Evolutionary conservation across 441 rosid species (phyloP).

Genomic region (Oxalis stricta): DNA sequence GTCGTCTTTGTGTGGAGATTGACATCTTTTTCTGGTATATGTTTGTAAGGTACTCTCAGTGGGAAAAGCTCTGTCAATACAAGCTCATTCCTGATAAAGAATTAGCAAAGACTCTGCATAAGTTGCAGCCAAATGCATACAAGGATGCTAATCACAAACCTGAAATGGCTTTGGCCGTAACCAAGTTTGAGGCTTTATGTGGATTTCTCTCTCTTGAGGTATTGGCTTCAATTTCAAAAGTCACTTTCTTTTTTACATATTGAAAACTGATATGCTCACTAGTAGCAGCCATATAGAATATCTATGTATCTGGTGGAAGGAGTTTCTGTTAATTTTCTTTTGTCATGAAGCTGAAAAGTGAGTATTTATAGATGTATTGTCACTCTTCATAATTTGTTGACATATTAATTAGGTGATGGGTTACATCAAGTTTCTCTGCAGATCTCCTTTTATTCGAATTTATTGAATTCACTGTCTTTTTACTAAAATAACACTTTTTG

Average conservation of each 20-base stretch:
- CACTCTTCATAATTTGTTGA: too few species aligned
- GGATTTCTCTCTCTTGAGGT: constrained; percentile 67
- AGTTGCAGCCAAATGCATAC: constrained; percentile 53
- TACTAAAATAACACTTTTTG: neutral
- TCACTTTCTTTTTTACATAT: neutral
- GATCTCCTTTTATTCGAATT: neutral
- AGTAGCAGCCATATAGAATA: too few species aligned
- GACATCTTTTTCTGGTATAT: constrained; percentile 5
- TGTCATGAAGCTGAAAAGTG: too few species aligned
- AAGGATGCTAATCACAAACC: constrained; percentile 87
- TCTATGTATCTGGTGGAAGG: too few species aligned
- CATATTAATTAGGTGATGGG: neutral
- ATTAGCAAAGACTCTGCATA: constrained; percentile 57
- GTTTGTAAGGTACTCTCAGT: constrained; percentile 80
- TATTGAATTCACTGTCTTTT: neutral
- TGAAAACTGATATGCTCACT: neutral
- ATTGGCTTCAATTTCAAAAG: neutral
- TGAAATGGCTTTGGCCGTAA: constrained; percentile 94
- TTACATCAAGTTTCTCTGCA: neutral
- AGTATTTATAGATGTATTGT: too few species aligned
- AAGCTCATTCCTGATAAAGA: constrained; percentile 89
- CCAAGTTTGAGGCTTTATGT: constrained; percentile 80
- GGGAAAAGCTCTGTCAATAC: constrained; percentile 82
- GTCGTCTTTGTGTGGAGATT: neutral
- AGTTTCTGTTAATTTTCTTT: neutral